Evolutionary conservation across 352 stramenopile genomes (phyloP), one percentile per base, ranked within the genome.

Genomic region (Pythium chondricola): DNA sequence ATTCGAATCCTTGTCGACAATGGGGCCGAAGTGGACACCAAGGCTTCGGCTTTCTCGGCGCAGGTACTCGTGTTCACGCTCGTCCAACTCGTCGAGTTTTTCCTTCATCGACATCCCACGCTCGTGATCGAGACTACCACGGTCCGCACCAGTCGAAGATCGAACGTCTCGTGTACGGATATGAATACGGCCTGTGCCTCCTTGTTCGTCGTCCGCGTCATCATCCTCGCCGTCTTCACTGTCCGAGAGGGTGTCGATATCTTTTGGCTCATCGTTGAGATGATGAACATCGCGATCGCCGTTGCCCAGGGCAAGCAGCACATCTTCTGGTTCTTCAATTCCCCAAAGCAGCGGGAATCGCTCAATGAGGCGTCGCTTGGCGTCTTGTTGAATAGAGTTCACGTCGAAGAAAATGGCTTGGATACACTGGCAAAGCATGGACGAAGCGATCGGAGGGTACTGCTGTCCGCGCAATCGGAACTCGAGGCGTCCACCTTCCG

Each of bases 341-440:
- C 74, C 80, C 80, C 80, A 92, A 4, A 92, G 53, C 18, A 71
- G 74, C n/a, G 80, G 77, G 24, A 92, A 56, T 3, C 80, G 71
- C 43, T 88, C 77, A 18, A 92, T 68, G 8, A 92, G 53, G 1
- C 77, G 69, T 2, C 75, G 73, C 56, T 92, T 92, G 0, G 80
- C 80, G 41, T 88, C 73, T 33, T 85, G 70, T 26, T 92, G 80
- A 45, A 92, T 89, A 8, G 80, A 85, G 44, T 87, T 89, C 29
- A 59, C 74, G 45, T 92, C 80, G 37, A 92, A 88, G 43, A 92
- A 89, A 17, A 92, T 46, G 2, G 72, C 67, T 46, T 86, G 77
- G 17, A 92, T 69, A 29, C 67, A 76, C 26, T 84, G 77, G 31
- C 77, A 88, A 25, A 92, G 58, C 26, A 69, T 58, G 31, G 70